These are phyloP conservation scores for Paramecium caudatum DNA, from an alignment of 73 alveolate species.

Conservation along the genomic window DNA sequence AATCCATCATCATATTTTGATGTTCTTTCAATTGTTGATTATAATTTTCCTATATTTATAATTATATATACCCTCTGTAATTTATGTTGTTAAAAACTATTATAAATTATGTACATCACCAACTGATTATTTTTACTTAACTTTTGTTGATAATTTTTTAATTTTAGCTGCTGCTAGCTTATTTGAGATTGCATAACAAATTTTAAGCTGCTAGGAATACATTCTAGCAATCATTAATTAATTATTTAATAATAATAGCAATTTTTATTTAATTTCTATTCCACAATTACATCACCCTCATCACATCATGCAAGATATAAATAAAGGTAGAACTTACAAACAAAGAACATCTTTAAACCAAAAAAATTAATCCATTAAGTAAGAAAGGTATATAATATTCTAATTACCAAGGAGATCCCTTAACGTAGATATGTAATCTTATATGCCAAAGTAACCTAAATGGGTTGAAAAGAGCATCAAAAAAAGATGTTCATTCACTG, in stretches of 20 bases:
- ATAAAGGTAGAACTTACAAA: neutral
- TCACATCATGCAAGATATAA: neutral
- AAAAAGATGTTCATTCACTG: conserved; percentile 8
- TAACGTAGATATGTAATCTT: conserved; percentile 1
- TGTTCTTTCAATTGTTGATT: neutral
- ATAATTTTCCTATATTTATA: no score
- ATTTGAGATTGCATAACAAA: neutral
- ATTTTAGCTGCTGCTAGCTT: neutral
- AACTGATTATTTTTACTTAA: conserved; percentile 20
- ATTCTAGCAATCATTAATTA: conserved; percentile 3
- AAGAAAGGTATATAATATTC: conserved; percentile 14
- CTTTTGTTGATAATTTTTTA: neutral
- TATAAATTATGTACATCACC: conserved; percentile 6
- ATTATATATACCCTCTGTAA: neutral
- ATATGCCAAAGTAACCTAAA: conserved; percentile 24
- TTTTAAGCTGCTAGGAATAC: neutral
- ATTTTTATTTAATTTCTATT: no score
- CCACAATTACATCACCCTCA: no score
- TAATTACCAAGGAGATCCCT: neutral
- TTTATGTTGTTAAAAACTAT: conserved; percentile 4
- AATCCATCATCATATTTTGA: neutral
- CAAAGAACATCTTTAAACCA: neutral
- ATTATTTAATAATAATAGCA: neutral
- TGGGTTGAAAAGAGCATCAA: conserved; percentile 35
- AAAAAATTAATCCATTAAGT: neutral